A percentile compares a stretch with the other conserved stretches of the same genome.
Evolutionary conservation across 2,329 filamentous ascomycete genomes (phyloP).

Genomic region (Sporothrix variecibatus): DNA sequence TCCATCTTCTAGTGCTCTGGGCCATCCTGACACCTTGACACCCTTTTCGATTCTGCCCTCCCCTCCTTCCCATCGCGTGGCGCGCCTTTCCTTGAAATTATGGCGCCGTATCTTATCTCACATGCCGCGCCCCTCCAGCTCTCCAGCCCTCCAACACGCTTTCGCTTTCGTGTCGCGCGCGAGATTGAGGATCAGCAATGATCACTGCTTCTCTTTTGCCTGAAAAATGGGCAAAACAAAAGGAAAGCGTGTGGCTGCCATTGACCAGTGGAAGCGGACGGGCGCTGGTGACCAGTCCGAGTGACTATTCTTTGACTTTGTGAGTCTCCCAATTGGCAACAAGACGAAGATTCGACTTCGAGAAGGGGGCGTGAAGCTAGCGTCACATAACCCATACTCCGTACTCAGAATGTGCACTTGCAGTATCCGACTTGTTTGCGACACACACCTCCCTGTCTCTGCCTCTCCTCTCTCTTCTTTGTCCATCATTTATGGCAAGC

Average conservation of each 20-base stretch:
- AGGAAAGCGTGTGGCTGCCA: constrained; percentile 4
- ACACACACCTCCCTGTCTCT: background rate
- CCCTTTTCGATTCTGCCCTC: background rate
- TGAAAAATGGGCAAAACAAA: background rate
- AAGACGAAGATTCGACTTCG: background rate
- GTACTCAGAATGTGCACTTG: background rate
- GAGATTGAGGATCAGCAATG: background rate
- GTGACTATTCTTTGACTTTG: background rate
- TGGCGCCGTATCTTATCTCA: constrained; percentile 14
- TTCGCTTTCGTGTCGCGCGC: background rate
- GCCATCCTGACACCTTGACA: background rate
- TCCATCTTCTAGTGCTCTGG: background rate
- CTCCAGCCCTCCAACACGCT: background rate
- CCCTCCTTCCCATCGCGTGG: background rate
- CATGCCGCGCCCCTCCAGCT: background rate
- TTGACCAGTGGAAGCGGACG: background rate
- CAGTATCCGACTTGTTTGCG: background rate
- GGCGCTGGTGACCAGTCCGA: background rate
- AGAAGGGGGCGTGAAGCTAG: background rate
- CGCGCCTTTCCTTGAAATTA: constrained; percentile 5
- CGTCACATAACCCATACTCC: background rate
- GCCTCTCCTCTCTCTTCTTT: background rate
- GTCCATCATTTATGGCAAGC: background rate
- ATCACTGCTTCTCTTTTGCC: background rate
- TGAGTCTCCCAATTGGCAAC: background rate